Base-by-base conservation (phyloP, 352 stramenopile genomes). In the Peronospora belbahrii region DNA sequence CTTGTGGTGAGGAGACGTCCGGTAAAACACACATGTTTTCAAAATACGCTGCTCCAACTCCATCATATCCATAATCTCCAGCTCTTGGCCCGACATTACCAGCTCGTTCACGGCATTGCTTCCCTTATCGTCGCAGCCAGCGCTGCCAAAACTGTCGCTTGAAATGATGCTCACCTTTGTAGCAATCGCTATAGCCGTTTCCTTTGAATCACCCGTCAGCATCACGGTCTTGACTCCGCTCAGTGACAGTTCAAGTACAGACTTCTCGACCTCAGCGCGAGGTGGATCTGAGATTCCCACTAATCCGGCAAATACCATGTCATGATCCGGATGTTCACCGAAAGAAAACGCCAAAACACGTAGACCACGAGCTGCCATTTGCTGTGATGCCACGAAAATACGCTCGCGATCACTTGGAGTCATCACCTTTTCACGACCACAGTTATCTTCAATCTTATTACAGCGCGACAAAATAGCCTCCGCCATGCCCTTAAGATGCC, bases 101-200 rank as follows among this genome's bases (percentile, higher is more conserved):
- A 88, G 57, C 14, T 83, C 62, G 18, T 67, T 49, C 15, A 67
- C 52, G 2, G 22, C 35, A 24, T 70, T 65, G 0, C 43, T 52
- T 3, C 50, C 49, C n/a, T 73, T 58, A 27, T 69, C 62, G 2
- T 67, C 47, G 3, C 56, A 49, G 10, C 70, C 61, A 17, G 65
- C 39, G 14, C 19, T 63, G 5, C 39, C 31, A 14, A 67, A 67
- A 17, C 42, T 60, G n/a, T 80, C 61, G 25, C 51, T 55, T 14
- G 64, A 63, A 42, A 98, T 74, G 39, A 98, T 98, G 1, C 89
- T 93, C 40, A 97, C 87, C 50, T 96, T 78, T n/a, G 59, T 74
- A 0, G 91, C 94, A 64, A 98, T 97, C 1, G 93, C 90, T 27
- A 97, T 70, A 6, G 95, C 95, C 6, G 95, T 98, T 52, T 97